A percentile compares a stretch with the other conserved stretches of the same genome.
Evolutionary conservation across 2,329 filamentous ascomycete genomes (phyloP).

Genomic region (Cladophialophora yegresii): DNA sequence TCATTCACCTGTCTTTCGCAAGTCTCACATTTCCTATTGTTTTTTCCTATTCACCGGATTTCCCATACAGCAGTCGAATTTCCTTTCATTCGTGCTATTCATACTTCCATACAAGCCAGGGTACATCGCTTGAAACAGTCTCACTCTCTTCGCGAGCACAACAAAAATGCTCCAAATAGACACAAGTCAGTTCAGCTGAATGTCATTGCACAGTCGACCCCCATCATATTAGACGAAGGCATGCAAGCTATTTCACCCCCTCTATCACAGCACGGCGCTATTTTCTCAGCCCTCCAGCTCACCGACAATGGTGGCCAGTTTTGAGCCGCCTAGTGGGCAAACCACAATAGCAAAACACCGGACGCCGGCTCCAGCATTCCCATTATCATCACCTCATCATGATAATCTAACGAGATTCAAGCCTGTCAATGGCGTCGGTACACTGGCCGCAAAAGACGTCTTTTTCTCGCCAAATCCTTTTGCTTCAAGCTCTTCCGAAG

Average conservation of each 20-base stretch:
- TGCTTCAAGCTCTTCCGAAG: slow-evolving; percentile 24
- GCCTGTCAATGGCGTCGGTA: slow-evolving; percentile 15
- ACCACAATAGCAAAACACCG: not conserved
- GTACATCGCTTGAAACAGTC: slow-evolving; percentile 4
- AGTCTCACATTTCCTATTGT: slow-evolving; percentile 11
- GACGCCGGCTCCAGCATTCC: slow-evolving; percentile 12
- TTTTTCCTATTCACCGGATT: slow-evolving; percentile 2
- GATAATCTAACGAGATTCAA: slow-evolving; percentile 21
- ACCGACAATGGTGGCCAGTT: slow-evolving; percentile 21
- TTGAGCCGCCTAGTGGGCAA: not conserved
- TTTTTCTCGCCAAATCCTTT: slow-evolving; percentile 24
- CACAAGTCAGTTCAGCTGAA: not conserved
- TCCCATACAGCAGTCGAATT: not conserved
- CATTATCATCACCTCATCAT: slow-evolving; percentile 19
- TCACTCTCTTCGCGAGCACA: slow-evolving; percentile 7
- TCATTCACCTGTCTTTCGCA: not conserved
- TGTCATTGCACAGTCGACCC: not conserved
- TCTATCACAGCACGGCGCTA: not conserved
- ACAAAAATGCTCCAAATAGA: not conserved
- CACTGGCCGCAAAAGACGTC: slow-evolving; percentile 9
- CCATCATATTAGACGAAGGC: not conserved
- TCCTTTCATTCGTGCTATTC: not conserved
- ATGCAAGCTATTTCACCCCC: slow-evolving; percentile 1
- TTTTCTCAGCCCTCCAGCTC: not conserved
- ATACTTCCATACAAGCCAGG: not conserved